A percentile compares a stretch with the other conserved stretches of the same genome.
Conservation (phyloP, 805 yeast species). For the Lipomyces yamanashiensis region DNA sequence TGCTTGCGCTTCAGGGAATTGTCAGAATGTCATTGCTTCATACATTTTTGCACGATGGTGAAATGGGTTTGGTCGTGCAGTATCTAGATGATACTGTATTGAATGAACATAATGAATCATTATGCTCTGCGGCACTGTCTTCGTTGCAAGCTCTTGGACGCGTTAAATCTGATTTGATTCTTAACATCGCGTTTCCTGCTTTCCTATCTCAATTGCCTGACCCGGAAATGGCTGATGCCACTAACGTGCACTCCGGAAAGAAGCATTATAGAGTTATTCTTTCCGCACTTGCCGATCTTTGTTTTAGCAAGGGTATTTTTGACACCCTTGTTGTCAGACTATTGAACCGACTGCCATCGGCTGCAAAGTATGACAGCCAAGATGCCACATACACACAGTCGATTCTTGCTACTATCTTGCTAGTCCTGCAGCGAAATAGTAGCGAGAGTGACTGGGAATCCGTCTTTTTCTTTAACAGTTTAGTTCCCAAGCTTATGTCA, state of each 20-base stretch:
- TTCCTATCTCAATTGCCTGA: slow-evolving; percentile 58
- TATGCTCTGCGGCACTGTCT: slow-evolving; percentile 50
- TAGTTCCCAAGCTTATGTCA: slow-evolving; percentile 36
- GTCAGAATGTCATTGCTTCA: slow-evolving; percentile 58
- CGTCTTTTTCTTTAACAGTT: slow-evolving; percentile 27
- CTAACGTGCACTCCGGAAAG: slow-evolving; percentile 25
- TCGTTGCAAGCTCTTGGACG: slow-evolving; percentile 59
- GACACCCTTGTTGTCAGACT: slow-evolving; percentile 50
- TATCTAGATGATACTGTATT: slow-evolving; percentile 65
- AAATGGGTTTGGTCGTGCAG: slow-evolving; percentile 64
- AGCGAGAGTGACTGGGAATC: slow-evolving; percentile 36
- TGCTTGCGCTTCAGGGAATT: slow-evolving; percentile 68
- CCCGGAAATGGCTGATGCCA: slow-evolving; percentile 38
- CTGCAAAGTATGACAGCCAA: slow-evolving; percentile 13
- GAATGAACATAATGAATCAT: slow-evolving; percentile 55
- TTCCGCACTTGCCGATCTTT: slow-evolving; percentile 43
- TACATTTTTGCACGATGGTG: slow-evolving; percentile 57
- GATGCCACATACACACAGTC: slow-evolving; percentile 36
- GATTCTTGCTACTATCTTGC: slow-evolving; percentile 41
- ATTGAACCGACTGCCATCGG: slow-evolving; percentile 43
- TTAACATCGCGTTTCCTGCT: slow-evolving; percentile 58
- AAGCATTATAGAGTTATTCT: slow-evolving; percentile 43
- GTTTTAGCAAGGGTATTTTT: slow-evolving; percentile 46
- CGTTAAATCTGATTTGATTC: slow-evolving; percentile 49
- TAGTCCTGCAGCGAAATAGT: slow-evolving; percentile 37